Evolutionary conservation across 306 rosid species (phyloP).

Genomic region (Vachellia collinsii): DNA sequence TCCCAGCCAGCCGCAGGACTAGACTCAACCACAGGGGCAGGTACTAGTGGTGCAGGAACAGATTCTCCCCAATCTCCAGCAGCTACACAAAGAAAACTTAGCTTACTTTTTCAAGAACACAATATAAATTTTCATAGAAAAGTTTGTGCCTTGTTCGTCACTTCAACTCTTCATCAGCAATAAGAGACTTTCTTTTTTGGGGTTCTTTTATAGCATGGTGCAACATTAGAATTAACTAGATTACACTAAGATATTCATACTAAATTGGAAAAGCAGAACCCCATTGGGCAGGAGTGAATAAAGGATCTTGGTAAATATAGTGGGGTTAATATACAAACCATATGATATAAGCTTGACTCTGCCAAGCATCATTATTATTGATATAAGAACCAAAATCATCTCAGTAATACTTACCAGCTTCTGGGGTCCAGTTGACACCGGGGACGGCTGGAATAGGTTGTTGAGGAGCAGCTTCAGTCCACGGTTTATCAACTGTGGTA

Average conservation of each 20-base stretch:
- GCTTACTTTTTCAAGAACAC: not conserved
- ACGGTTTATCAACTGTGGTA: no score
- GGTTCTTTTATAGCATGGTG: not conserved
- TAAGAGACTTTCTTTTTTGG: not conserved
- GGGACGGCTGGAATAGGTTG: not conserved
- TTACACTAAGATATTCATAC: not conserved
- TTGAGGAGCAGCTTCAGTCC: no score
- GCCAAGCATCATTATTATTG: not conserved
- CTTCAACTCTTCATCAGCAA: not conserved
- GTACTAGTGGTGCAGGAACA: no score
- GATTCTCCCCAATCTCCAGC: constrained; percentile 26
- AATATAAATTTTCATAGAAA: not conserved
- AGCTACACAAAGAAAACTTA: not conserved
- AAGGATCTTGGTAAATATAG: not conserved
- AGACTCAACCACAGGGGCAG: not conserved
- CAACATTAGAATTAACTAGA: not conserved
- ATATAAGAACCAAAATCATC: not conserved
- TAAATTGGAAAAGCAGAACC: not conserved
- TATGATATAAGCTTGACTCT: not conserved
- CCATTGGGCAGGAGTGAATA: not conserved
- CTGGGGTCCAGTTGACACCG: not conserved
- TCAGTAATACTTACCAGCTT: not conserved
- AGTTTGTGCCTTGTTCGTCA: not conserved
- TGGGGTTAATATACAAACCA: not conserved
- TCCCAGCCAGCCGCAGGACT: constrained; percentile 17